Base-by-base conservation (phyloP, 2,329 filamentous ascomycete genomes). In the Ambrosiella beaveri region DNA sequence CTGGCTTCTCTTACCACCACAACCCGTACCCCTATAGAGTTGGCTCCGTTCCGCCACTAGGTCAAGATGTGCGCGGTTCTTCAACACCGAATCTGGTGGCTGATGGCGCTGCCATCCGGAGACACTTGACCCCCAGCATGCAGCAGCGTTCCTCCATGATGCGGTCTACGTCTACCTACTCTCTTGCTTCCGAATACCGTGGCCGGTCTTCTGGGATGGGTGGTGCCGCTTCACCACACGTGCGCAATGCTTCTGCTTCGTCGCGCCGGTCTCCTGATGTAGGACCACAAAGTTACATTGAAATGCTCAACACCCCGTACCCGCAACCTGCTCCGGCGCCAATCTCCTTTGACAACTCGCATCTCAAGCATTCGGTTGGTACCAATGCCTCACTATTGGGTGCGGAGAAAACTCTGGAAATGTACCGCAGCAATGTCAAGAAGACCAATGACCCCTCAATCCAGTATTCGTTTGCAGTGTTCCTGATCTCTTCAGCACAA, bases 381-480 rank as follows among this genome's bases (percentile, higher is more conserved):
- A 85, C 81, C 66, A 95, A 95, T 72, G 91, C 91, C 2, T 95
- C 90, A 17, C 76, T 98, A 11, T 78, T 98, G 37, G 90, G 88
- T 66, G 85, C 88, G 39, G 87, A 91, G 67, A 90, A 97, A 71
- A 98, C 93, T 1, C 79, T 98, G 54, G 90, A 97, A 58, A 96
- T 97, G 91, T 98, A 98, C 69, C 81, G 91, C 50, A 84, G 85
- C 58, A 98, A 97, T 66, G 88, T 96, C 60, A 97, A 96, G 73
- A 98, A 98, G 74, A 95, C 93, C 2, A 93, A 86, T 62, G 89
- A 96, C 69, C 77, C 84, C 13, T 84, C 86, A 3, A 86, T 95
- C 39, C 89, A 96, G 69, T 97, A 97, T 69, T 93, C 95, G 37
- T 97, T 98, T 71, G 93, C 93, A 1, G 80, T 97, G 41, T 95